These are phyloP conservation scores for Helianthus annuus DNA, from an alignment of 129 eudicot genomes.

Conservation along the genomic window HanXRQr2.0-SUNRISE NC_035441.2:9473311-9473810, in stretches of 20 bases:
- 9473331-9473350: no score
- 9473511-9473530: background rate
- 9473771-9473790: background rate
- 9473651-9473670: background rate
- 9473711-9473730: background rate
- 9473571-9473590: background rate
- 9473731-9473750: background rate
- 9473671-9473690: background rate
- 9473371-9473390: no score
- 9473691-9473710: background rate
- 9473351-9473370: no score
- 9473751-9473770: background rate
- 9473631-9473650: constrained; percentile 5
- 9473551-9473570: constrained; percentile 4
- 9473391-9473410: no score
- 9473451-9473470: no score
- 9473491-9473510: constrained; percentile 10
- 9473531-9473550: background rate
- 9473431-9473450: no score
- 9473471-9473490: background rate
- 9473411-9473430: no score
- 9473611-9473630: background rate
- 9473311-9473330: no score
- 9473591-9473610: fast-evolving
- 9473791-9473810: background rate